phyloP scores from a whole-genome alignment of 306 rosid species.

The Cucurbita argyrosperma region DNA sequence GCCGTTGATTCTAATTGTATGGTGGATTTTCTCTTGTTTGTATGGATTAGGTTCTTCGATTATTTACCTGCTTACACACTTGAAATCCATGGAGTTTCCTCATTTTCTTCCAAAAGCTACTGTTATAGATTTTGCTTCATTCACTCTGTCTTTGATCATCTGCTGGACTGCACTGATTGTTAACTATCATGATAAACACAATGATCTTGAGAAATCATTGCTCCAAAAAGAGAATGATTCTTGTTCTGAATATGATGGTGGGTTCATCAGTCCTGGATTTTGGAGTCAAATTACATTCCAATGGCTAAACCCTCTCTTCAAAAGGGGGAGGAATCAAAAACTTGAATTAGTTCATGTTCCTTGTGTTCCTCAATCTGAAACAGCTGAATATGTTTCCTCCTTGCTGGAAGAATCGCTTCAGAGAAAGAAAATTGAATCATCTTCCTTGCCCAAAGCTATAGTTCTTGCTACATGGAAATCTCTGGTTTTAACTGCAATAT shows the following conservation, averaged over 20 bases:
- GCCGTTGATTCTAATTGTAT: conserved; percentile 42
- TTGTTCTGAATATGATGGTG: conserved; percentile 7
- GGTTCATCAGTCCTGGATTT: conserved; percentile 27
- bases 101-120: conserved; percentile 31
- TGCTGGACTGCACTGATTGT: conserved; percentile 24
- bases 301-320: conserved; percentile 74
- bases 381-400: conserved; percentile 40
- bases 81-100: conserved; percentile 15
- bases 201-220: conserved; percentile 24
- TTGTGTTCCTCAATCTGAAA: conserved; percentile 50
- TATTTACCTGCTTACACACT: conserved; percentile 11
- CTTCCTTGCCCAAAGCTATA: conserved; percentile 47
- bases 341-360: conserved; percentile 61
- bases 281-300: conserved; percentile 64
- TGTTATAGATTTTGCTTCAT: conserved; percentile 29
- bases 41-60: conserved; percentile 19
- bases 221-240: conserved; percentile 27
- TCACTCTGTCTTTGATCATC: conserved; percentile 28
- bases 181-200: conserved; percentile 16
- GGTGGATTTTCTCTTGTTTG: conserved; percentile 48
- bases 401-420: conserved; percentile 47
- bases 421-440: conserved; percentile 36
- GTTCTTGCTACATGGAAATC: conserved; percentile 33
- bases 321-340: conserved; percentile 39
- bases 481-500: conserved; percentile 48